Percentiles rank a stretch among this genome's conserved stretches.
Evolutionary conservation across 139 green algal genomes (phyloP).

Genomic region (Helicosporidium sp.): DNA sequence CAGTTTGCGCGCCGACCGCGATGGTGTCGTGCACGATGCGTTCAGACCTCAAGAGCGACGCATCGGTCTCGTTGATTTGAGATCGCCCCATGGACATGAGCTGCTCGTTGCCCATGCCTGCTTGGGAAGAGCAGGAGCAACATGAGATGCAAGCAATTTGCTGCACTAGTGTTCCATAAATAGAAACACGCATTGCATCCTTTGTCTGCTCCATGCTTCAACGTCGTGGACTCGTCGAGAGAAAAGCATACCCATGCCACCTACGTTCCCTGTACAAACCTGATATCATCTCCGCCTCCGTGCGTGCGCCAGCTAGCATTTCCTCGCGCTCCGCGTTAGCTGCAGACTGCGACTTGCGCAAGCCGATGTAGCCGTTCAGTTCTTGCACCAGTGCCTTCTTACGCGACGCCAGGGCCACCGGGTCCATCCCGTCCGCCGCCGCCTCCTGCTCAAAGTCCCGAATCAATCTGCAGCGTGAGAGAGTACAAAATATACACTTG

Average conservation of each 20-base stretch:
- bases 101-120: conserved; percentile 54
- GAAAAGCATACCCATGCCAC: too few species aligned
- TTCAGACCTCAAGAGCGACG: conserved; percentile 36
- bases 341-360: conserved; percentile 44
- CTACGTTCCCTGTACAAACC: conserved; percentile 15
- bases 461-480: conserved; percentile 57
- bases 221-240: too few species aligned
- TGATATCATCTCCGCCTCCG: conserved; percentile 8
- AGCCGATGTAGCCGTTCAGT: conserved; percentile 56
- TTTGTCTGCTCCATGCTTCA: too few species aligned
- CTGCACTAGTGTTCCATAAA: too few species aligned
- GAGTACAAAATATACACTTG: too few species aligned
- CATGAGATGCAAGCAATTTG: background rate
- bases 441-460: conserved; percentile 78
- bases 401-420: conserved; percentile 30
- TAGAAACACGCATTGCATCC: too few species aligned
- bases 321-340: conserved; percentile 8
- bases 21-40: conserved; percentile 55
- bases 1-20: conserved; percentile 54
- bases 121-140: background rate
- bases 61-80: conserved; percentile 53
- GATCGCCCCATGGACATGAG: conserved; percentile 50
- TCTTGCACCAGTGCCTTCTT: conserved; percentile 51
- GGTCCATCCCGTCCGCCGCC: conserved; percentile 45
- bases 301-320: conserved; percentile 13